These are phyloP conservation scores for Aspergillus biplanus DNA, from an alignment of 495 filamentous ascomycete genomes.

Conservation along the genomic window DNA sequence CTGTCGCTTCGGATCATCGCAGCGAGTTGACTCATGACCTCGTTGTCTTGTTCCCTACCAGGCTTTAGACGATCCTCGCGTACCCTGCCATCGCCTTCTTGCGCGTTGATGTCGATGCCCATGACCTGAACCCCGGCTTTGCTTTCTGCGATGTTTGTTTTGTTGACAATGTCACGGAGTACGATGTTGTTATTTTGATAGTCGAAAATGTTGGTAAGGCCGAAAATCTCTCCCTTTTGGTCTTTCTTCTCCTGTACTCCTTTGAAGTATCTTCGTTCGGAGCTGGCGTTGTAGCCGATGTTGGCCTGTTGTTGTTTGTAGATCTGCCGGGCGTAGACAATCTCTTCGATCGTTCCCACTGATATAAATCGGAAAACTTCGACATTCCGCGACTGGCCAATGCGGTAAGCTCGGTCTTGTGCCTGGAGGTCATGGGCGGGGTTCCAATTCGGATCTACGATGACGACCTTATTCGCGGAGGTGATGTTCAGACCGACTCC, in stretches of 20 bases:
- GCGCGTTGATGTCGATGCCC: conserved; percentile 69
- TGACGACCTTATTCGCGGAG: conserved; percentile 96
- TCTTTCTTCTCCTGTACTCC: conserved; percentile 84
- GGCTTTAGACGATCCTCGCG: conserved; percentile 8
- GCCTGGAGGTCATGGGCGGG: conserved; percentile 92
- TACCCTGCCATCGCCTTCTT: conserved; percentile 41
- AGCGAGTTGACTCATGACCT: conserved; percentile 77
- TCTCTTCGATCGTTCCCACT: conserved; percentile 93
- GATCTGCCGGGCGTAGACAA: conserved; percentile 95
- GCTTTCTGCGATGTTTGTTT: conserved; percentile 94
- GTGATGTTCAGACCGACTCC: conserved; percentile 94
- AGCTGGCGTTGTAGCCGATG: conserved; percentile 92
- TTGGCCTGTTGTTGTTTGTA: conserved; percentile 99
- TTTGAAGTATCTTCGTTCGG: conserved; percentile 92
- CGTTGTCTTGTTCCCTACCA: conserved; percentile 54
- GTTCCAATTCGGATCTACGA: conserved; percentile 98
- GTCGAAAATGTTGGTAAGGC: conserved; percentile 81
- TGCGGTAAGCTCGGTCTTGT: conserved; percentile 95
- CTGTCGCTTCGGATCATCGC: conserved; percentile 64
- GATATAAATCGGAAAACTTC: conserved; percentile 96
- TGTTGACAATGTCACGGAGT: conserved; percentile 91
- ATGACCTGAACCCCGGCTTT: conserved; percentile 80
- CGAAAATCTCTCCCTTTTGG: conserved; percentile 92
- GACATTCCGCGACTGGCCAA: conserved; percentile 90
- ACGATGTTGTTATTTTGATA: conserved; percentile 81